phyloP scores from a whole-genome alignment of 306 rosid genomes.

The Dryas alaskensis region DNA sequence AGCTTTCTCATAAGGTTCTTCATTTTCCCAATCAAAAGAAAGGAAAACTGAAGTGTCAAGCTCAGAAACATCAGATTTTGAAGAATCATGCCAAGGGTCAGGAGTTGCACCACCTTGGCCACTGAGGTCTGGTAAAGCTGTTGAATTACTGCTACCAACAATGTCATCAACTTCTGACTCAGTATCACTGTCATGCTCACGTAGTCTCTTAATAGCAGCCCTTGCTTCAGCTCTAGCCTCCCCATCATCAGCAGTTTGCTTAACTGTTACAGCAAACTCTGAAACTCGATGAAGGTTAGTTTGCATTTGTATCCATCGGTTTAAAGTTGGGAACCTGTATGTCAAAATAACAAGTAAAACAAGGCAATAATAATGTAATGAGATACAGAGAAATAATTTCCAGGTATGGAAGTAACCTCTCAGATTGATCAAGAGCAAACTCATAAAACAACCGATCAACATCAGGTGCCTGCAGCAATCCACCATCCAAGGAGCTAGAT shows the following conservation, averaged over 20 bases:
- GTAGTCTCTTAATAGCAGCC: conserved; percentile 80
- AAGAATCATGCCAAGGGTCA: conserved; percentile 59
- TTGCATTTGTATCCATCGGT: conserved; percentile 99
- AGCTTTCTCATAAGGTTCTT: conserved; percentile 87
- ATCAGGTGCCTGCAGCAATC: conserved; percentile 71
- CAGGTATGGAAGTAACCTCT: conserved; percentile 53
- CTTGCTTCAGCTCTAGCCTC: conserved; percentile 51
- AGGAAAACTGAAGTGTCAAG: conserved; percentile 76
- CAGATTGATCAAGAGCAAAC: conserved; percentile 98
- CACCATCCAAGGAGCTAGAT: conserved; percentile 78
- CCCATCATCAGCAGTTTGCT: conserved; percentile 53
- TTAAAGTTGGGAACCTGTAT: conserved; percentile 89
- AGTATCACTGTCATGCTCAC: conserved; percentile 73
- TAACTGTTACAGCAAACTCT: conserved; percentile 76
- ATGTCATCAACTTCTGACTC: conserved; percentile 85
- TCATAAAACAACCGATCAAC: conserved; percentile 81
- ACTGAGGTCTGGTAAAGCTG: conserved; percentile 46
- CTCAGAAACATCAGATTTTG: conserved; percentile 67
- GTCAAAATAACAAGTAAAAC: conserved; percentile 27
- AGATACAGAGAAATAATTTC: conserved; percentile 5
- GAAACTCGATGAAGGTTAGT: conserved; percentile 97
- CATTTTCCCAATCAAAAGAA: conserved; percentile 95
- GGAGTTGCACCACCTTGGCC: conserved; percentile 48
- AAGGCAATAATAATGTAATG: conserved; percentile 21
- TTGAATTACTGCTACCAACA: conserved; percentile 53